Percentiles rank a stretch among this genome's conserved stretches.
Evolutionary conservation across 2,329 filamentous ascomycete species (phyloP).

Genomic region (Gnomoniopsis sp.): DNA sequence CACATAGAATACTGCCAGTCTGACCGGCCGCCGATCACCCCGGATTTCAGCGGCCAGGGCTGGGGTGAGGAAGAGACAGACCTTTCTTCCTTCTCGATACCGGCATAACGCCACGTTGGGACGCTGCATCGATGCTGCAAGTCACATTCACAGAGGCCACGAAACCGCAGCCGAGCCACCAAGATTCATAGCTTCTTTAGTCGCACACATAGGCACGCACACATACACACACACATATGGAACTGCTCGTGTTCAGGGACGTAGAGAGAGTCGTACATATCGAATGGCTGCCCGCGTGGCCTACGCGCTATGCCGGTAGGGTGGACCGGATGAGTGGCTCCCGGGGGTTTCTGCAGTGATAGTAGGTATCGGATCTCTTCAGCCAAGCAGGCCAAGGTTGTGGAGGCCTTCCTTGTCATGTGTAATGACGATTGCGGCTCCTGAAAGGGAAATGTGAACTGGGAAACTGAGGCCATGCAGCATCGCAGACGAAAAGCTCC

Average conservation of each 20-base stretch:
- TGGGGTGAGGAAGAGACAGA: no score
- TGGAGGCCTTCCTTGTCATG: no score
- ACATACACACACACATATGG: no score
- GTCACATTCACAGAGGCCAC: neutral
- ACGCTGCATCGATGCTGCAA: slow-evolving; percentile 1
- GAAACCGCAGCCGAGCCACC: neutral
- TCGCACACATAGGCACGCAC: neutral
- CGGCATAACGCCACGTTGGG: neutral
- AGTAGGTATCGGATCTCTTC: neutral
- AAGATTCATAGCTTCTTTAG: neutral
- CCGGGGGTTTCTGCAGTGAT: neutral
- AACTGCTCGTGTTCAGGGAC: neutral
- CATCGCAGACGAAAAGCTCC: no score
- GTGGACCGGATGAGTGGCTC: neutral
- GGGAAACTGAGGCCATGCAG: no score
- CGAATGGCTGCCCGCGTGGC: neutral
- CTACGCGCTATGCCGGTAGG: slow-evolving; percentile 1
- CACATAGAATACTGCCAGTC: no score
- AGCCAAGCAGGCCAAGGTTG: neutral
- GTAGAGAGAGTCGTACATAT: neutral
- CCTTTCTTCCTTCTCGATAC: neutral
- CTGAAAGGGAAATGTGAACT: no score
- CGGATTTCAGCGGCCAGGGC: neutral
- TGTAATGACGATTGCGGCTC: no score
- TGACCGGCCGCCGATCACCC: neutral